Evolutionary conservation across 768 basidiomycete genomes (phyloP).

Genomic region (Panellus pusillus): DNA sequence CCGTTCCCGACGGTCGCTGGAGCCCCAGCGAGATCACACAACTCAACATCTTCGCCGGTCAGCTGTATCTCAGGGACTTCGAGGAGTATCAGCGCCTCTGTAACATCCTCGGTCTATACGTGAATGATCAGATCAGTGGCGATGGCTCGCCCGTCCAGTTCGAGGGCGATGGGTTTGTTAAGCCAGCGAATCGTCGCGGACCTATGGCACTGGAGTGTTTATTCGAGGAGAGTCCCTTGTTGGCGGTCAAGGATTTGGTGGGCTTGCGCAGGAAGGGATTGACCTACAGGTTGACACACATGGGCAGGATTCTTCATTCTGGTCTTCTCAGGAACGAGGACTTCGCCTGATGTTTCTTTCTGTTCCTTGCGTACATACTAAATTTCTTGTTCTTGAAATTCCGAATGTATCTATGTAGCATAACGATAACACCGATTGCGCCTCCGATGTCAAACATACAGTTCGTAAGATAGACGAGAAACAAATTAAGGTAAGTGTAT

Average conservation of each 20-base stretch:
- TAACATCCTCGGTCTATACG: constrained; percentile 35
- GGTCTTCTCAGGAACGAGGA: constrained; percentile 28
- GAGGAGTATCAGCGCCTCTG: constrained; percentile 35
- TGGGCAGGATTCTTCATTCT: constrained; percentile 39
- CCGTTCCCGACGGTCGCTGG: constrained; percentile 18
- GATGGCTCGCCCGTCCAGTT: constrained; percentile 15
- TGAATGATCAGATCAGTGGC: constrained; percentile 11
- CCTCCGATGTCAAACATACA: no score
- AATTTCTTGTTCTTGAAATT: no score
- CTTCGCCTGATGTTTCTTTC: constrained; percentile 14
- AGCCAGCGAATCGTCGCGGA: constrained; percentile 21
- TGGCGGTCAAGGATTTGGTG: constrained; percentile 33
- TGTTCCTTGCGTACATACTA: no score
- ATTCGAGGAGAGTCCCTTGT: constrained; percentile 39
- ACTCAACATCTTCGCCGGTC: constrained; percentile 46
- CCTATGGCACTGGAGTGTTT: constrained; percentile 16
- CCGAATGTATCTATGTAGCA: no score
- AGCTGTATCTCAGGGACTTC: constrained; percentile 39
- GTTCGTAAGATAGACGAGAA: no score
- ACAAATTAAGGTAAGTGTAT: no score
- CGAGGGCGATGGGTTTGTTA: constrained; percentile 34
- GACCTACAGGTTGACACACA: constrained; percentile 36
- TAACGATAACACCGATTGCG: no score
- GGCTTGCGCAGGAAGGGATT: constrained; percentile 39
- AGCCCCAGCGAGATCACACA: constrained; percentile 25